Conservation (phyloP, 2,329 filamentous ascomycete genomes). For the Metarhizium robertsii region DNA sequence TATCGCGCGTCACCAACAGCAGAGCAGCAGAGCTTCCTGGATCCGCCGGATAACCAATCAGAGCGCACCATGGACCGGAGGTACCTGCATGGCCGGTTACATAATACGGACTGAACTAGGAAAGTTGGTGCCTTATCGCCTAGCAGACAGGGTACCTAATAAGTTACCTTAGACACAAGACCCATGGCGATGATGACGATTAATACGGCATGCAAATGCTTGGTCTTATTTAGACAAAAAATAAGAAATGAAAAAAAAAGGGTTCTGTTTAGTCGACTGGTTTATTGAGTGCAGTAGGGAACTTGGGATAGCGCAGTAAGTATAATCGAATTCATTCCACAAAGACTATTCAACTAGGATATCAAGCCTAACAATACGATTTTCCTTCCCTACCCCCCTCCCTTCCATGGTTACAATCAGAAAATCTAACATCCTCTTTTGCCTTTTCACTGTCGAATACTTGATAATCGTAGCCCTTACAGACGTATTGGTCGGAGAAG, state of each 20-base stretch:
- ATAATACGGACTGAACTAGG: background rate
- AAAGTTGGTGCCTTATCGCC: conserved; percentile 2
- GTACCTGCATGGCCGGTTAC: background rate
- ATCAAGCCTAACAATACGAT: conserved; percentile 1
- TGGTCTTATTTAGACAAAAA: too few species aligned
- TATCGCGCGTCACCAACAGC: conserved; percentile 30
- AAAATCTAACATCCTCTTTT: background rate
- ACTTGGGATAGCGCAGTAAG: background rate
- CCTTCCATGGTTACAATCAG: background rate
- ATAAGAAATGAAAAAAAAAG: too few species aligned
- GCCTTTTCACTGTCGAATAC: background rate
- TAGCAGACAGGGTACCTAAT: background rate
- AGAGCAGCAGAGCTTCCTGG: background rate
- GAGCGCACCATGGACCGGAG: background rate
- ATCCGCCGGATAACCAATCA: background rate
- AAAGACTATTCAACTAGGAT: conserved; percentile 6
- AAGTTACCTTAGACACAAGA: too few species aligned
- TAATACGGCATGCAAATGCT: too few species aligned
- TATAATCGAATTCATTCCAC: background rate
- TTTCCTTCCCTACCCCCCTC: background rate
- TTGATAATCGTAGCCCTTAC: background rate
- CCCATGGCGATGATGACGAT: too few species aligned
- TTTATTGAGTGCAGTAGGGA: too few species aligned
- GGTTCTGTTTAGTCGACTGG: too few species aligned
- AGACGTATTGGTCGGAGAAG: background rate